Evolutionary conservation across 2,329 filamentous ascomycete species (phyloP).

Genomic region (Verticillium klebahnii): DNA sequence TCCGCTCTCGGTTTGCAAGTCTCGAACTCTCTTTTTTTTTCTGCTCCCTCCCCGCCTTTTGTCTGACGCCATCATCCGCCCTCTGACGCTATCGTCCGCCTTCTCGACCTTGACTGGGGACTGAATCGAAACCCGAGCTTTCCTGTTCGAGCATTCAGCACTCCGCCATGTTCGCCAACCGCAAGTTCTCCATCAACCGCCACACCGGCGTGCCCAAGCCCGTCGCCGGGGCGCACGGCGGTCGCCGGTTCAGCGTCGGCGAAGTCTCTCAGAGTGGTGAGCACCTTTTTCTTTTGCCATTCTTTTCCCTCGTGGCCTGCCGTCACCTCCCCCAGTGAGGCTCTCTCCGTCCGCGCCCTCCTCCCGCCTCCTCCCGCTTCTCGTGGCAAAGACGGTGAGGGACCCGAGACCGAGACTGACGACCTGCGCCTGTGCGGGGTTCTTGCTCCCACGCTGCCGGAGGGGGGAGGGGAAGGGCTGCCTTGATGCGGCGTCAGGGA

Average conservation of each 20-base stretch:
- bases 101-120: not conserved
- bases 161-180: constrained; percentile 45
- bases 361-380: too few relatives aligned
- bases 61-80: not conserved
- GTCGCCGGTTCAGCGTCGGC: constrained; percentile 54
- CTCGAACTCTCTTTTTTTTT: not conserved
- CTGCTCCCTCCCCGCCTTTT: not conserved
- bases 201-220: constrained; percentile 58
- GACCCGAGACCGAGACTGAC: not conserved
- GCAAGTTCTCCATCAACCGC: constrained; percentile 65
- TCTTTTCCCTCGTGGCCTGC: not conserved
- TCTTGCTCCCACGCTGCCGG: too few relatives aligned
- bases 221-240: constrained; percentile 15
- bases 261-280: constrained; percentile 54
- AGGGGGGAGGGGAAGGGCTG: too few relatives aligned
- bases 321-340: not conserved
- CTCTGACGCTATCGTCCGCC: not conserved
- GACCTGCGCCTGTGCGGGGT: too few relatives aligned
- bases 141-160: too few relatives aligned
- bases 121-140: too few relatives aligned
- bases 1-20: not conserved
- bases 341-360: not conserved
- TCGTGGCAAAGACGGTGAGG: too few relatives aligned
- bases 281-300: constrained; percentile 15
- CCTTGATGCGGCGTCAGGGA: too few relatives aligned